Base-by-base conservation (phyloP, 768 basidiomycete species). In the Lactifluus subvellereus region DNA sequence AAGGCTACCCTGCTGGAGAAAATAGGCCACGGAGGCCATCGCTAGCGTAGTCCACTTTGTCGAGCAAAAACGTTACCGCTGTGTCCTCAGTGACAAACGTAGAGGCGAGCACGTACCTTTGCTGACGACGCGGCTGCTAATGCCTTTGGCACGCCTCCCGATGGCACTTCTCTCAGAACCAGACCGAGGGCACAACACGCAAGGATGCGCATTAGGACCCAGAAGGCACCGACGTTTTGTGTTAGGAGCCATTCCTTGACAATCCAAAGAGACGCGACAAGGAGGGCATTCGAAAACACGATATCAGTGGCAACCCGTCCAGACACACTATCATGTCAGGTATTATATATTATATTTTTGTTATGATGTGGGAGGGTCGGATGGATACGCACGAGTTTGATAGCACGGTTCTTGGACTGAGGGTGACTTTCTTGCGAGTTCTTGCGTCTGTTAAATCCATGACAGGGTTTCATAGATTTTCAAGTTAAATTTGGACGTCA, bases 151-250 rank as follows among this genome's bases (percentile, higher is more conserved):
- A 83, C 70, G 69, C 84, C 79, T 4, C 82, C 82, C 0, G 82
- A 84, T 53, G 77, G 63, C 1, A 74, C 78, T 64, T 85, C 84
- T 85, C 87, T 85, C 20, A 82, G 73, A 50, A 88, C 67, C 48
- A 83, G 79, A 20, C 82, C 84, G 57, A 89, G 68, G n/a, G 82
- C 86, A n/a, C 84, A 87, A 67, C 84, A 83, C 3, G 86, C 87
- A 57, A 91, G 76, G 54, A 89, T 79, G 65, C 88, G 77, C 76
- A 91, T 85, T 38, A 87, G 77, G 14, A 89, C 77, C 90, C 89
- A 91, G 69, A 90, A 86, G 9, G 87, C 81, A 7, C 86, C 85
- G 22, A 86, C 81, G 71, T 89, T 85, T 43, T 80, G 80, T 18
- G 82, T 77, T 52, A 91, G 74, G 7, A 91, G 73, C 76, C 83